phyloP scores from a whole-genome alignment of 768 basidiomycete species.

The Mycena galericulata region DNA sequence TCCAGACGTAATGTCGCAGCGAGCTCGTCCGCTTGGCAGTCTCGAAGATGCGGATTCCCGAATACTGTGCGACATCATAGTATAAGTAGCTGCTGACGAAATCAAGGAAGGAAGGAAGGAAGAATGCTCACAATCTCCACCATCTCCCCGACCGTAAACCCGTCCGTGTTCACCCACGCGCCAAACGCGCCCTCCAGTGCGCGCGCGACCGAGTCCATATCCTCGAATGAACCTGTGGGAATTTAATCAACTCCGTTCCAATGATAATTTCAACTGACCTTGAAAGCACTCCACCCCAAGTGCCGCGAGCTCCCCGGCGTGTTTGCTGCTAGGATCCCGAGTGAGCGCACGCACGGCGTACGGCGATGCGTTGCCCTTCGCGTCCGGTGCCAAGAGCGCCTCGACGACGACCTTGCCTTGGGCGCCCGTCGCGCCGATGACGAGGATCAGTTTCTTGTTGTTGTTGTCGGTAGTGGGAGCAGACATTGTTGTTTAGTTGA shows the following conservation, averaged over 20 bases:
- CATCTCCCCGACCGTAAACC: slow-evolving; percentile 55
- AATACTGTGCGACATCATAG: slow-evolving; percentile 29
- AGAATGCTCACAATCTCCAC: slow-evolving; percentile 43
- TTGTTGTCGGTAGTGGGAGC: too few species aligned
- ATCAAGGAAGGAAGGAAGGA: not conserved
- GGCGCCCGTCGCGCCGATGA: slow-evolving; percentile 60
- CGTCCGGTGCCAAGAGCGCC: slow-evolving; percentile 43
- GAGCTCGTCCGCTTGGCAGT: slow-evolving; percentile 47
- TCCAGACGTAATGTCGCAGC: slow-evolving; percentile 55
- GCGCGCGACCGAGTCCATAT: slow-evolving; percentile 42
- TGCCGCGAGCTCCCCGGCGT: slow-evolving; percentile 50
- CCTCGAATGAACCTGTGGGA: slow-evolving; percentile 54
- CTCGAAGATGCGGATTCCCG: slow-evolving; percentile 56
- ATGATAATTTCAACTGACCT: slow-evolving; percentile 49
- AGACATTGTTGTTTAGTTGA: too few species aligned
- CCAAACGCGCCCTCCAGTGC: slow-evolving; percentile 53
- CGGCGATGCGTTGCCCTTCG: slow-evolving; percentile 48
- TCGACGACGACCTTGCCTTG: slow-evolving; percentile 56
- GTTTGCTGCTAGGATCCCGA: slow-evolving; percentile 44
- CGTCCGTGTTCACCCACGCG: slow-evolving; percentile 54
- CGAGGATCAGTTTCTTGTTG: slow-evolving; percentile 54
- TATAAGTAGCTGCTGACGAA: not conserved
- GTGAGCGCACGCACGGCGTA: slow-evolving; percentile 59
- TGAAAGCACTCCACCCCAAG: slow-evolving; percentile 52
- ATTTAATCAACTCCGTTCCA: too few species aligned